These are phyloP conservation scores for Ascoidea tarda DNA, from an alignment of 805 yeast species.

Conservation along the genomic window DNA sequence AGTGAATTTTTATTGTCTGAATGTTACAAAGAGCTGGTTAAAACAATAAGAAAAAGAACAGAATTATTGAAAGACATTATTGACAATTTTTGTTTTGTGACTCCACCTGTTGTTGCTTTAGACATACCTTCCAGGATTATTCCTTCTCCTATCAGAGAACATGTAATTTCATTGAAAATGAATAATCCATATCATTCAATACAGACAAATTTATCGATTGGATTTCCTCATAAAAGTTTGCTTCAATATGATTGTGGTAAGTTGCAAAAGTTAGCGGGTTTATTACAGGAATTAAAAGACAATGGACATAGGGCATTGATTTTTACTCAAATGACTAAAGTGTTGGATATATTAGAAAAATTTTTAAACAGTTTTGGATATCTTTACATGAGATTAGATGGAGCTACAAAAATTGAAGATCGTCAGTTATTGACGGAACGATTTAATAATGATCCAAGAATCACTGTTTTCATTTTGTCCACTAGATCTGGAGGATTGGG, in stretches of 20 bases:
- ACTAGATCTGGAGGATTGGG: slow-evolving; percentile 98
- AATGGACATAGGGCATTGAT: slow-evolving; percentile 90
- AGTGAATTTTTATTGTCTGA: slow-evolving; percentile 12
- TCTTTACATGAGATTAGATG: slow-evolving; percentile 88
- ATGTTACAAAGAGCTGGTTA: slow-evolving; percentile 20
- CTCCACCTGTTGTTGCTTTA: slow-evolving; percentile 73
- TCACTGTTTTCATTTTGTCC: slow-evolving; percentile 84
- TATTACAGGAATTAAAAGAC: slow-evolving; percentile 64
- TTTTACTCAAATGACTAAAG: slow-evolving; percentile 97
- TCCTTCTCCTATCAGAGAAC: slow-evolving; percentile 23
- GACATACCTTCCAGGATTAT: slow-evolving; percentile 46
- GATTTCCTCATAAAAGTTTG: slow-evolving; percentile 89
- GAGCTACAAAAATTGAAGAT: slow-evolving; percentile 95
- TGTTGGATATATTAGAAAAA: slow-evolving; percentile 83
- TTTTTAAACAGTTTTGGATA: slow-evolving; percentile 91
- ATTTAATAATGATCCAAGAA: slow-evolving; percentile 73
- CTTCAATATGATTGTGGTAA: slow-evolving; percentile 96
- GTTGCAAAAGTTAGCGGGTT: slow-evolving; percentile 65
- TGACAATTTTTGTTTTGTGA: slow-evolving; percentile 71
- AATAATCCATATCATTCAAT: slow-evolving; percentile 59
- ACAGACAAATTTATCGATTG: slow-evolving; percentile 79
- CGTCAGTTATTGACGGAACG: slow-evolving; percentile 89
- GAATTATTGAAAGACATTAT: slow-evolving; percentile 32
- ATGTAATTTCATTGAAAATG: slow-evolving; percentile 16
- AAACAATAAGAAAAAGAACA: slow-evolving; percentile 27